Evolutionary conservation across 371 early-diverging fungal genomes (phyloP), one percentile per base, ranked within the genome.

Genomic region (Mucor saturninus): DNA sequence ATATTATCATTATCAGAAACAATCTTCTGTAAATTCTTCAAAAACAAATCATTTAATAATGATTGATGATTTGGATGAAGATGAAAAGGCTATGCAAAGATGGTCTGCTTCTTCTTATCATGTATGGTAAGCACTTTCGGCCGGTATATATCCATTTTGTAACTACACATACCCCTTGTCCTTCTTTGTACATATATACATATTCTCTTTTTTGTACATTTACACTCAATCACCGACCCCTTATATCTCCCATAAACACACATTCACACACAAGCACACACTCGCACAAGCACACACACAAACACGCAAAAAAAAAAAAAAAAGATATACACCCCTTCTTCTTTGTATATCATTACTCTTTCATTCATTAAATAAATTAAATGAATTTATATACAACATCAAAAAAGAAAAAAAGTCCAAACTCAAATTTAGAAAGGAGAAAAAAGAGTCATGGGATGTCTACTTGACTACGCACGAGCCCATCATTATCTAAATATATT

Each of bases 71-170:
- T 10, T 53, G 14, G 61, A 61, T 30, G 65, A 65, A 50, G 62
- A 62, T 37, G 42, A 28, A 48, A 49, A 54, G 32, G 39, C 54
- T 7, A 65, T 65, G 56, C 60, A 60, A 54, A 53, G 60, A 15
- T 49, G 52, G 66, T 65, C 66, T 32, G 28, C 45, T n/a, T 59
- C 59, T 46, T 65, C 66, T 43, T 65, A 65, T 50, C 66, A 65
- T 21, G 66, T 65, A 26, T 65, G 66, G 66, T 65, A 56, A 39
- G 11, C 32, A n/a, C 32, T 15, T 37, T 21, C 15, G 26, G 15
- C 15, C 49, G 28, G 5, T 48, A 48, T 48, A 21, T 48, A 48
- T 48, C 11, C 49, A 48, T 48, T 26, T 48, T 48, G 49, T 15
- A 15, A 26, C 28, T 48, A 35, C 35, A 35, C 35, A 35, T 28